Percentiles rank a stretch among this genome's conserved stretches.
These are phyloP conservation scores for Pichia gijzeniarum DNA, from an alignment of 805 yeast species.

Conservation along the genomic window DNA sequence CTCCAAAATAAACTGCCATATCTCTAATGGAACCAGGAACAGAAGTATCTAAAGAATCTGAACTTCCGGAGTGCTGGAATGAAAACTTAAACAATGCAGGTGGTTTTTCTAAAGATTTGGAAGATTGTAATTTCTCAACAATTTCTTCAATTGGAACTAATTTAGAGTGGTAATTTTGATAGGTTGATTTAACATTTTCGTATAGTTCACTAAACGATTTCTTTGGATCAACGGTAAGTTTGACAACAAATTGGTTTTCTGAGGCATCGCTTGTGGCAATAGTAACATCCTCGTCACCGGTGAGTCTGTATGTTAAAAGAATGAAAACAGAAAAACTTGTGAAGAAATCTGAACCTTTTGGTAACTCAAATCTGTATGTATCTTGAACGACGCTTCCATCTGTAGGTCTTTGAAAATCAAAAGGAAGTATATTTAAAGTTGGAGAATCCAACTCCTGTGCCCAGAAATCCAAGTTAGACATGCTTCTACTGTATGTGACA, in stretches of 20 bases:
- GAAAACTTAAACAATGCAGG: constrained; percentile 63
- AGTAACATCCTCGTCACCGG: constrained; percentile 94
- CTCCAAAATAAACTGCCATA: constrained; percentile 49
- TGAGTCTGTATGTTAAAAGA: constrained; percentile 65
- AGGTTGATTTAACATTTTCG: constrained; percentile 38
- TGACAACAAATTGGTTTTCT: constrained; percentile 48
- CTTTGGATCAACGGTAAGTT: constrained; percentile 51
- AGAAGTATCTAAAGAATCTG: constrained; percentile 37
- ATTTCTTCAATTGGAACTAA: constrained; percentile 51
- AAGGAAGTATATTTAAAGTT: constrained; percentile 81
- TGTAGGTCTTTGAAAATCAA: constrained; percentile 76
- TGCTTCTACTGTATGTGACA: neutral
- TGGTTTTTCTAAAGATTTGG: constrained; percentile 45
- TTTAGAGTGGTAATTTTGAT: constrained; percentile 27
- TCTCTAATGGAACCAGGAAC: constrained; percentile 57
- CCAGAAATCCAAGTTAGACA: constrained; percentile 45
- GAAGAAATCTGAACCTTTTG: constrained; percentile 32
- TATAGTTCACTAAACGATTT: constrained; percentile 50
- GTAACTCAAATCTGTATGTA: constrained; percentile 18
- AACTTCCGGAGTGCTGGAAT: constrained; percentile 39
- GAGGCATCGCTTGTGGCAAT: constrained; percentile 64
- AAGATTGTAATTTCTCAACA: constrained; percentile 41
- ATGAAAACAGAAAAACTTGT: constrained; percentile 61
- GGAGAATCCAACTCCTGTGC: constrained; percentile 61
- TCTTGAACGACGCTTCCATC: constrained; percentile 65